These are phyloP conservation scores for Epichloe baconii DNA, from an alignment of 2,329 filamentous ascomycete genomes.

Conservation along the genomic window DNA sequence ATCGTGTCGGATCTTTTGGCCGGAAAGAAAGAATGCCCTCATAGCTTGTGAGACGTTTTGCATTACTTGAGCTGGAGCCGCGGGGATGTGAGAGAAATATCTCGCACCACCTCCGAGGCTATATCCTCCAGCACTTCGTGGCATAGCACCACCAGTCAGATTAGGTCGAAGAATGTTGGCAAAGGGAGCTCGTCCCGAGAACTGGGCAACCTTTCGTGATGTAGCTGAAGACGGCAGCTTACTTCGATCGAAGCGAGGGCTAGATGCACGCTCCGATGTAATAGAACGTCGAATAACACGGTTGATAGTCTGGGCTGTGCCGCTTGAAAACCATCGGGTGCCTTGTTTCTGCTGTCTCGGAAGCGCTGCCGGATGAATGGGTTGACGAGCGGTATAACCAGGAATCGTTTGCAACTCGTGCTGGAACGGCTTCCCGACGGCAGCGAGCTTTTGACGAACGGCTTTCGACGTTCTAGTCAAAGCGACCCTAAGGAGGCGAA, in stretches of 20 bases:
- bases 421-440: constrained; percentile 31
- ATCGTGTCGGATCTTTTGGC: constrained; percentile 78
- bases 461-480: constrained; percentile 36
- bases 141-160: constrained; percentile 73
- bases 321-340: constrained; percentile 35
- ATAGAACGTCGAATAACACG: constrained; percentile 37
- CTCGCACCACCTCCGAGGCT: constrained; percentile 58
- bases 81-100: constrained; percentile 83
- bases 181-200: constrained; percentile 71
- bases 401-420: constrained; percentile 33
- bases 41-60: constrained; percentile 92
- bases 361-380: constrained; percentile 39
- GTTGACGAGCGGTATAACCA: constrained; percentile 27
- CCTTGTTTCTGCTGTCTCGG: constrained; percentile 34
- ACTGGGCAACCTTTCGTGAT: constrained; percentile 40
- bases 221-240: constrained; percentile 36
- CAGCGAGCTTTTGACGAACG: constrained; percentile 36
- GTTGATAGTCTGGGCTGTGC: constrained; percentile 28
- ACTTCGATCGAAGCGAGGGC: constrained; percentile 30
- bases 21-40: constrained; percentile 82
- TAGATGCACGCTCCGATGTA: constrained; percentile 24
- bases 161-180: constrained; percentile 82
- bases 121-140: constrained; percentile 84
- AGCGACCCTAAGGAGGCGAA: constrained; percentile 41
- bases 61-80: constrained; percentile 76